Conservation (phyloP, 73 alveolate species). For the Tetrahymena malaccensis region DNA sequence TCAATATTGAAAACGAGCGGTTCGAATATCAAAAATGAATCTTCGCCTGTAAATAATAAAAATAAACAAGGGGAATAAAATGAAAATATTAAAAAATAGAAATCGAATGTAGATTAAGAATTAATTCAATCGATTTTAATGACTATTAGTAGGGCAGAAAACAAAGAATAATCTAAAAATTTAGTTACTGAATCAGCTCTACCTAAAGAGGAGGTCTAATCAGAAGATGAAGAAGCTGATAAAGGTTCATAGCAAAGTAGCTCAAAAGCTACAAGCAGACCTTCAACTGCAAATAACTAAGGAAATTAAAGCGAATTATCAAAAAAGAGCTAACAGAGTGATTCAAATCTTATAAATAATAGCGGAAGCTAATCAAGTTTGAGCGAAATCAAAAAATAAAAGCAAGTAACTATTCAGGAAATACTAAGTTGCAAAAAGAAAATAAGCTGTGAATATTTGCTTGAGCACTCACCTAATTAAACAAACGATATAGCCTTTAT, state of each 20-base stretch:
- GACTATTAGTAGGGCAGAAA: background rate
- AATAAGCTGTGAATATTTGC: background rate
- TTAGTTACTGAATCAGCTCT: background rate
- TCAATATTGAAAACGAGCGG: background rate
- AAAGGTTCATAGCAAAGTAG: background rate
- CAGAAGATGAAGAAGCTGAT: background rate
- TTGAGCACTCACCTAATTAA: background rate
- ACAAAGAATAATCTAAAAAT: background rate
- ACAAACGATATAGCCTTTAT: background rate
- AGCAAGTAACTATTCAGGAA: background rate
- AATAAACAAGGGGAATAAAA: background rate
- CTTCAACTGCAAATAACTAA: background rate
- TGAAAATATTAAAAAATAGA: background rate
- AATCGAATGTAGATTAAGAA: background rate
- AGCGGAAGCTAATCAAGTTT: background rate
- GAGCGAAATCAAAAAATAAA: background rate
- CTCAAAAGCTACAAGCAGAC: background rate
- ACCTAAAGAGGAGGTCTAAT: background rate
- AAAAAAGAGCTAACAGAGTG: background rate
- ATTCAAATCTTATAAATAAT: background rate
- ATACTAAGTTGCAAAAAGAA: background rate
- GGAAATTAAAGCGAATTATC: background rate
- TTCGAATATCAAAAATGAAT: background rate
- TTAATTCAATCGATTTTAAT: background rate
- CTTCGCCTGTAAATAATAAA: background rate